Evolutionary conservation across 169 alveolate genomes (phyloP).

Genomic region (Cystoisospora suis): DNA sequence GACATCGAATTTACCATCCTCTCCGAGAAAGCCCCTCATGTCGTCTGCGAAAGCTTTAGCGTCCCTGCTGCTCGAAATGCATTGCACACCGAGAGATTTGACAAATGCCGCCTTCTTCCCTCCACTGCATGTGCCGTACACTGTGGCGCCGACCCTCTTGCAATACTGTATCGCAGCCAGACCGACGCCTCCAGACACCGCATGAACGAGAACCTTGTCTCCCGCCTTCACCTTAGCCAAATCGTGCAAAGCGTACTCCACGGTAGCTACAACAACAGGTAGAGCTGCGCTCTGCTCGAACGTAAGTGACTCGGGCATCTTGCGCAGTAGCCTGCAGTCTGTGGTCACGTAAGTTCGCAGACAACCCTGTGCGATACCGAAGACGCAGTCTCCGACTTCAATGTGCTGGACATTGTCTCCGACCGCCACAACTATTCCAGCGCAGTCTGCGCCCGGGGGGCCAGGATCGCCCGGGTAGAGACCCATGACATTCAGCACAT

Average conservation of each 20-base stretch:
- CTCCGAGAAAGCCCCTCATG: constrained; percentile 57
- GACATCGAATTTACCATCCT: constrained; percentile 66
- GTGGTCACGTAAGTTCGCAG: constrained; percentile 68
- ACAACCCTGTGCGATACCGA: constrained; percentile 78
- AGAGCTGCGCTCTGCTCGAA: constrained; percentile 75
- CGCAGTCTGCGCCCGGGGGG: constrained; percentile 81
- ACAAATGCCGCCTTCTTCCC: constrained; percentile 69
- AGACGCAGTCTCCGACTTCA: constrained; percentile 73
- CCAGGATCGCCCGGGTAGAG: constrained; percentile 86
- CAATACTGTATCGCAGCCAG: constrained; percentile 74
- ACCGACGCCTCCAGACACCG: constrained; percentile 78
- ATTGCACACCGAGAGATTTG: constrained; percentile 68
- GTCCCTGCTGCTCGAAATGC: constrained; percentile 72
- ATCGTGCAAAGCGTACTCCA: constrained; percentile 75
- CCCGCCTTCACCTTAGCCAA: constrained; percentile 75
- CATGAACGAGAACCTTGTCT: constrained; percentile 71
- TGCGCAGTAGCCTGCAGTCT: constrained; percentile 54
- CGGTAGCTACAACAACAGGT: constrained; percentile 76
- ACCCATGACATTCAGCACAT: constrained; percentile 77
- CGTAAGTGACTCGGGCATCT: constrained; percentile 64
- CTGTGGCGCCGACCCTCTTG: constrained; percentile 73
- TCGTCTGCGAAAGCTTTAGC: constrained; percentile 67
- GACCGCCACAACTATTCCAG: constrained; percentile 73
- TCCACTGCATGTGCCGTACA: constrained; percentile 75
- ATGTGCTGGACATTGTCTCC: constrained; percentile 63